These are phyloP conservation scores for Haplographium delicatum DNA, from an alignment of 495 filamentous ascomycete genomes.

Conservation along the genomic window DNA sequence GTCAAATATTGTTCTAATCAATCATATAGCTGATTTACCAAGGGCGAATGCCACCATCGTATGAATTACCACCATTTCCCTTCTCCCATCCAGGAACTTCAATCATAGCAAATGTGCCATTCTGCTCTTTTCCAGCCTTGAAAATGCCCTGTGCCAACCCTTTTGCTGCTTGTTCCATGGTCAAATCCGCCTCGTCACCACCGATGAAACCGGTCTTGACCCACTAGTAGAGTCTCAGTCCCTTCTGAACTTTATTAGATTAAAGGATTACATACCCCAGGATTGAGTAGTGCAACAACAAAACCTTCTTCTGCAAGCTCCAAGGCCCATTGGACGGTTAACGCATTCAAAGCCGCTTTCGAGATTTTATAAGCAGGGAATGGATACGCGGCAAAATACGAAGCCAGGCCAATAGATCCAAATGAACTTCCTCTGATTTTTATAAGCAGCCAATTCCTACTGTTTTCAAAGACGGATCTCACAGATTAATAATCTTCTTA, in stretches of 20 bases:
- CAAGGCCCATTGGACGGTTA: slow-evolving; percentile 43
- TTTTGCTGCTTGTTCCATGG: slow-evolving; percentile 36
- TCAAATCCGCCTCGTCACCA: slow-evolving; percentile 37
- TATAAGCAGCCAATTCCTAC: too few species aligned
- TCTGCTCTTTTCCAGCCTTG: slow-evolving; percentile 29
- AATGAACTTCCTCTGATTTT: too few species aligned
- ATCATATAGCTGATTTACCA: too few species aligned
- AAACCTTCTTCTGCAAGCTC: slow-evolving; percentile 39
- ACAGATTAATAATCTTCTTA: slow-evolving; percentile 47
- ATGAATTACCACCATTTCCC: slow-evolving; percentile 28
- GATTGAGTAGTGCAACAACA: slow-evolving; percentile 38
- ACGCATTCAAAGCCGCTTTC: slow-evolving; percentile 46
- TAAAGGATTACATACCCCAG: too few species aligned
- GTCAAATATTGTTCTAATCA: too few species aligned
- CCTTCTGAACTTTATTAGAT: too few species aligned
- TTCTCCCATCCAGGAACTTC: slow-evolving; percentile 41
- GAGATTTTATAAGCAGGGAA: slow-evolving; percentile 45
- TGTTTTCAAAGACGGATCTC: too few species aligned
- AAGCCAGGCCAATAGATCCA: slow-evolving; percentile 35
- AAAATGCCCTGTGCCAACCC: slow-evolving; percentile 40
- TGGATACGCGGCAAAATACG: slow-evolving; percentile 18
- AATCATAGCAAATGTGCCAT: slow-evolving; percentile 43
- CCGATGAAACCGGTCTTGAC: slow-evolving; percentile 47
- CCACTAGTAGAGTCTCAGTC: too few species aligned
- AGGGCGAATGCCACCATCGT: slow-evolving; percentile 32